phyloP scores from a whole-genome alignment of 805 yeast species.

The Torulaspora indica region DNA sequence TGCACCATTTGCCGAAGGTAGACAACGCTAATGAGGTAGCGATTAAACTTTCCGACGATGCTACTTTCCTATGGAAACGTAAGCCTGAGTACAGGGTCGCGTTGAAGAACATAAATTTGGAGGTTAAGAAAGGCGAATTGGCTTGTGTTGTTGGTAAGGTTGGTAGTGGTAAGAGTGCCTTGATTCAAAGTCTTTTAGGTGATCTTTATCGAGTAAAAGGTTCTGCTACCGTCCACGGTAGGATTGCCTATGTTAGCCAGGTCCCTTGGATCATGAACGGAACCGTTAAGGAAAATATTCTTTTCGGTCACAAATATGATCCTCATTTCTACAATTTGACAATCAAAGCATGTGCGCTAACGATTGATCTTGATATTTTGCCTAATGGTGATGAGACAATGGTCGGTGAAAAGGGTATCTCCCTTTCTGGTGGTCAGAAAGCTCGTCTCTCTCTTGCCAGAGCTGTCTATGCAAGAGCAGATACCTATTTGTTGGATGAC shows the following conservation, averaged over 20 bases:
- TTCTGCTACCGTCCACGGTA: constrained; percentile 64
- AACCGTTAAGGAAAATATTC: constrained; percentile 80
- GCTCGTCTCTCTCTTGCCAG: constrained; percentile 92
- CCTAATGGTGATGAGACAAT: constrained; percentile 88
- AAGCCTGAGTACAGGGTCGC: constrained; percentile 67
- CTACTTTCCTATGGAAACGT: constrained; percentile 76
- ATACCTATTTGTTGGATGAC: constrained; percentile 85
- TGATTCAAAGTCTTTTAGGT: constrained; percentile 75
- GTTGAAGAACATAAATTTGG: constrained; percentile 55
- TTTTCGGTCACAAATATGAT: constrained; percentile 85
- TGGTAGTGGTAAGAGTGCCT: constrained; percentile 85
- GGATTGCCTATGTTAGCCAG: constrained; percentile 85
- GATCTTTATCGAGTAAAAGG: constrained; percentile 77
- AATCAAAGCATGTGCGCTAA: constrained; percentile 81
- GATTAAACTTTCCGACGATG: constrained; percentile 52
- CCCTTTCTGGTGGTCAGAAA: constrained; percentile 96
- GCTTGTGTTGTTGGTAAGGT: constrained; percentile 86
- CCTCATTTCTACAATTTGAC: constrained; percentile 75
- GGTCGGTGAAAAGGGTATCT: constrained; percentile 96
- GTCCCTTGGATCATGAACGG: constrained; percentile 98
- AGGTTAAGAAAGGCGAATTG: constrained; percentile 68
- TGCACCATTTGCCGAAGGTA: constrained; percentile 43
- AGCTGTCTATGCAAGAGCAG: constrained; percentile 93
- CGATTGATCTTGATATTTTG: constrained; percentile 68
- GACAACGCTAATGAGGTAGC: constrained; percentile 60